phyloP scores from a whole-genome alignment of 2,329 filamentous ascomycete species.

The Neonectria hederae region DNA sequence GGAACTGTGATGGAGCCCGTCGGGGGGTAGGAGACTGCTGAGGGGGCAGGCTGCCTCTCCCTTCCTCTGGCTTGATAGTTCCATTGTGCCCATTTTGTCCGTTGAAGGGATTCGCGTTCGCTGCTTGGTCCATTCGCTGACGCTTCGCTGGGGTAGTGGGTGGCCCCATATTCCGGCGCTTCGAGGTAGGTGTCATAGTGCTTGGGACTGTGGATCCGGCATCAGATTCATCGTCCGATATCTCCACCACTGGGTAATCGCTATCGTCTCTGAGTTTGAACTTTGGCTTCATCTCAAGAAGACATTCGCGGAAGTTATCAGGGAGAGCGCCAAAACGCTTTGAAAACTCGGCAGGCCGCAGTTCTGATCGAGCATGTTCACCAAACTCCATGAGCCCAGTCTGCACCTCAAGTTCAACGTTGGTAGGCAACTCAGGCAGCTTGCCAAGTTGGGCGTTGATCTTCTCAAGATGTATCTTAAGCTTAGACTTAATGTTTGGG shows the following conservation, averaged over 20 bases:
- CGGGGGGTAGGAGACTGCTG: conserved; percentile 24
- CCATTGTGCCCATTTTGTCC: conserved; percentile 25
- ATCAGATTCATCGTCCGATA: conserved; percentile 53
- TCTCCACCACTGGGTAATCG: conserved; percentile 49
- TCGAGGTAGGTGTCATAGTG: conserved; percentile 41
- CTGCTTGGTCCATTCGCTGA: conserved; percentile 35
- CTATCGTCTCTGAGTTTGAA: conserved; percentile 53
- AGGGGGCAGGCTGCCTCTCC: conserved; percentile 34
- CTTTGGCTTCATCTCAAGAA: conserved; percentile 58
- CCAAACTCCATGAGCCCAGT: conserved; percentile 68
- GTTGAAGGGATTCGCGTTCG: conserved; percentile 14
- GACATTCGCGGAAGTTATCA: conserved; percentile 59
- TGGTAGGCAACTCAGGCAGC: conserved; percentile 74
- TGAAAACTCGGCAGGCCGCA: conserved; percentile 54
- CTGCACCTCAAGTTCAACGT: conserved; percentile 73
- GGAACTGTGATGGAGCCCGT: conserved; percentile 33
- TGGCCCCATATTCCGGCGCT: conserved; percentile 42
- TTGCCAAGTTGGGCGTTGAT: conserved; percentile 64
- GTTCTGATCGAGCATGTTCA: conserved; percentile 60
- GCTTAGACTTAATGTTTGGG: conserved; percentile 63
- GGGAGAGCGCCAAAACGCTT: conserved; percentile 58
- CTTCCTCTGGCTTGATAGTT: conserved; percentile 53
- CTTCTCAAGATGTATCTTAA: conserved; percentile 56
- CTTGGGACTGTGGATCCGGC: conserved; percentile 38
- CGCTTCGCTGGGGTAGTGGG: conserved; percentile 50